Conservation (phyloP, 169 alveolate genomes). For the Eimeria acervulina region DNA sequence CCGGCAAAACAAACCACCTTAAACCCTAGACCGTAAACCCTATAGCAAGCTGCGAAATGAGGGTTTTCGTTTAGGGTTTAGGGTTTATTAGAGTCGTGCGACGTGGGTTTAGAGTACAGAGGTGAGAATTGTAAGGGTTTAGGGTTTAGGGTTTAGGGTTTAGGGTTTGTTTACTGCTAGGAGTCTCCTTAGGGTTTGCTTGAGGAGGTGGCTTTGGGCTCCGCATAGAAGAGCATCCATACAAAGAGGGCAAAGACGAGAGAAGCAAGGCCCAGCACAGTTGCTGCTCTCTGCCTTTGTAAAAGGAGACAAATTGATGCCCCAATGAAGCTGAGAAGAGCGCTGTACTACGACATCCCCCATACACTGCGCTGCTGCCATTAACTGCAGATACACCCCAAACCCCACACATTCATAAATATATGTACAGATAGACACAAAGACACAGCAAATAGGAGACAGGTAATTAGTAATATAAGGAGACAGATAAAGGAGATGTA, state of each 20-base stretch:
- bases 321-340: slow-evolving; percentile 18
- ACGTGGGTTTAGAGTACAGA: too few relatives aligned
- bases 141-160: slow-evolving; percentile 26
- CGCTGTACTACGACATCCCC: slow-evolving; percentile 30
- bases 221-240: background rate
- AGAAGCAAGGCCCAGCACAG: slow-evolving; percentile 29
- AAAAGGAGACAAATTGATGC: background rate
- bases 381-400: background rate
- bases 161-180: background rate
- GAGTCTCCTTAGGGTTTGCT: background rate
- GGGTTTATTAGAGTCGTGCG: too few relatives aligned
- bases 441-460: too few relatives aligned
- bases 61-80: background rate
- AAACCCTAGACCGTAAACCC: background rate
- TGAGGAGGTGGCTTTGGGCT: background rate
- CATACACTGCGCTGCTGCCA: slow-evolving; percentile 38
- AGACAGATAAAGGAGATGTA: too few relatives aligned
- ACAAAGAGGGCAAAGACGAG: slow-evolving; percentile 15
- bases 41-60: background rate
- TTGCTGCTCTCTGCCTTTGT: slow-evolving; percentile 44
- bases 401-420: background rate
- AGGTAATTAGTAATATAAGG: too few relatives aligned
- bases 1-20: background rate
- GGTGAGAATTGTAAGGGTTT: too few relatives aligned
- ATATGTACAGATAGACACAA: background rate